Percentiles rank a stretch among this genome's conserved stretches.
Evolutionary conservation across 2,329 filamentous ascomycete species (phyloP).

Genomic region (Dendryphion nanum): DNA sequence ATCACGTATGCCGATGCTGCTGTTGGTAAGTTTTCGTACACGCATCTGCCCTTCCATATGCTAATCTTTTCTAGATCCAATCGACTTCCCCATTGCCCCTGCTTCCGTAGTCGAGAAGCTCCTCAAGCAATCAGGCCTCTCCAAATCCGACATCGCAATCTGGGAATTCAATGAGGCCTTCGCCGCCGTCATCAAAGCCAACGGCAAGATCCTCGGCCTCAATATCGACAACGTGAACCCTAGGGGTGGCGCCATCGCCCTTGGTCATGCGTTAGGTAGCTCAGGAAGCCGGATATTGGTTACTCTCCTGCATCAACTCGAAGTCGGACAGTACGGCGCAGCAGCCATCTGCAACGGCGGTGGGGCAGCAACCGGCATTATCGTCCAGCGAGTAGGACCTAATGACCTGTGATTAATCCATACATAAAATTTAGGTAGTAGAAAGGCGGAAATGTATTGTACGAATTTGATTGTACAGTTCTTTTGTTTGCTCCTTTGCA

Average conservation of each 20-base stretch:
- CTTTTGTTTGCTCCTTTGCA: no score
- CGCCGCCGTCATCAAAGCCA: constrained; percentile 90
- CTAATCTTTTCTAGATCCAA: constrained; percentile 56
- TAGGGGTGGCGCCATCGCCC: constrained; percentile 84
- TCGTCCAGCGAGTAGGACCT: constrained; percentile 71
- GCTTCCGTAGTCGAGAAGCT: constrained; percentile 90
- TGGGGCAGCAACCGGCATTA: constrained; percentile 84
- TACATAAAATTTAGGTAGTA: not conserved
- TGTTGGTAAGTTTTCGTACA: constrained; percentile 43
- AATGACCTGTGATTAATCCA: constrained; percentile 17
- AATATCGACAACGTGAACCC: constrained; percentile 80
- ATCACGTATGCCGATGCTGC: constrained; percentile 86
- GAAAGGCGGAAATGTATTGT: constrained; percentile 3
- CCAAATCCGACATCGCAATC: constrained; percentile 83
- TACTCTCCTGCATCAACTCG: constrained; percentile 85
- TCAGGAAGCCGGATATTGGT: constrained; percentile 89
- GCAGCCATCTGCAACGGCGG: constrained; percentile 97
- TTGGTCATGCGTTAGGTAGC: constrained; percentile 90
- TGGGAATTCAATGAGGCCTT: constrained; percentile 99
- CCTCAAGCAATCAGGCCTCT: constrained; percentile 83
- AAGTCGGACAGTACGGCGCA: constrained; percentile 89
- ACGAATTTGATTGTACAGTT: no score
- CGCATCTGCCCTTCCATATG: not conserved
- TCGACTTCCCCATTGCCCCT: constrained; percentile 93
- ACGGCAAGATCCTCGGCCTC: constrained; percentile 85